Evolutionary conservation across 768 basidiomycete genomes (phyloP), one percentile per base, ranked within the genome.

Genomic region (Amanita jacksonii): DNA sequence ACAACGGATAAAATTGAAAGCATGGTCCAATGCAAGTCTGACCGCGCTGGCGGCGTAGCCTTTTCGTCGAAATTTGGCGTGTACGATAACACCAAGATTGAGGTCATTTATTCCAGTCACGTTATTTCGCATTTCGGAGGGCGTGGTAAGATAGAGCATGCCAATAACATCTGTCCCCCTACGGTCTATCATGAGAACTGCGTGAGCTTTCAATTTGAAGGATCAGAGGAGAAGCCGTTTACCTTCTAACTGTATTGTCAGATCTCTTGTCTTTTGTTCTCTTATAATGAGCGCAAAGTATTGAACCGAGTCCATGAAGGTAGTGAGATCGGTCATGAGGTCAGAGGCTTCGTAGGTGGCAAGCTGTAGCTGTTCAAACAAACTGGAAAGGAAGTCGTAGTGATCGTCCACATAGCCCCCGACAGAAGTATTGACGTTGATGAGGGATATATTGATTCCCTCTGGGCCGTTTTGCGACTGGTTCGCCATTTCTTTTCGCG

Each of bases 1-100:
- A 46, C 68, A 72, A 4, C 62, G 42, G 2, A 59, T 52, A 8
- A 63, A 59, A 0, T 62, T 55, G 55, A 81, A 81, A 2, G 73
- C 78, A 45, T 64, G 62, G 8, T 65, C 53, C 5, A 80, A 52
- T 1, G 70, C 67, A 24, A 68, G 57, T 5, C 64, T 55, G 23
- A 81, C 54, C 1, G 72, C 76, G 31, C 70, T 60, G 16, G 61
- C 58, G 2, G 70, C 78, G 31, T 67, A 66, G 4, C 76, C 76
- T 20, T 61, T 55, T 3, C 61, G 54, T 7, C 67, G 69, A 50
- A 64, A 56, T 5, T 45, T 43, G 1, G 63, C 52, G 10, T 57
- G 49, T 19, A 83, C 49, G 43, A 75, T 64, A 49, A 85, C 57
- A 12, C 81, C 81, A 23, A 85, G 59, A 51, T 67, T 74, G 12